Conservation (phyloP, 2,329 filamentous ascomycete genomes). For the Phialophora chinensis region DNA sequence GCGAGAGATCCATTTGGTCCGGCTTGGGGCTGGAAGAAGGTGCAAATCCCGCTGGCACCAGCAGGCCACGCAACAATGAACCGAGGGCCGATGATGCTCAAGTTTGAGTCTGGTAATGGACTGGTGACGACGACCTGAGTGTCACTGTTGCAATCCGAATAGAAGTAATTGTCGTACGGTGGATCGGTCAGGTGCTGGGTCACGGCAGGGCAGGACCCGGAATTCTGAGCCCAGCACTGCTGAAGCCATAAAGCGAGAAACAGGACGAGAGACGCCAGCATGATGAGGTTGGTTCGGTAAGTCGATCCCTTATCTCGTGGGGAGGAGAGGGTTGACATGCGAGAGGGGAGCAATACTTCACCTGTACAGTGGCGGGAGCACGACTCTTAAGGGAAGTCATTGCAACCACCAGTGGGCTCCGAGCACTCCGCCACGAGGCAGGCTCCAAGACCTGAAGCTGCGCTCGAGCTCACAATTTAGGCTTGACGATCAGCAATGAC, state of each 20-base stretch:
- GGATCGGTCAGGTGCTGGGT: conserved; percentile 59
- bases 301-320: background rate
- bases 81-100: conserved; percentile 63
- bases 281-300: conserved; percentile 32
- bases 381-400: conserved; percentile 15
- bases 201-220: conserved; percentile 42
- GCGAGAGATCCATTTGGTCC: conserved; percentile 61
- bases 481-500: conserved; percentile 19
- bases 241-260: conserved; percentile 36
- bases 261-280: conserved; percentile 30
- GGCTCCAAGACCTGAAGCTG: background rate
- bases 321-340: conserved; percentile 3
- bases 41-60: conserved; percentile 66
- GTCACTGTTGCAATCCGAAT: conserved; percentile 66
- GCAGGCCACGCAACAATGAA: conserved; percentile 69
- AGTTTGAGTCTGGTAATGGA: conserved; percentile 59
- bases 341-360: background rate
- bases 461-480: conserved; percentile 1
- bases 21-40: conserved; percentile 63
- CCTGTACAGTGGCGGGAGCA: background rate
- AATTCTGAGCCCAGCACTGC: conserved; percentile 29
- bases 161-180: conserved; percentile 70
- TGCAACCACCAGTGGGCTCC: background rate
- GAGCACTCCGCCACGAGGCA: background rate
- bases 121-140: conserved; percentile 67